Evolutionary conservation across 495 filamentous ascomycete genomes (phyloP), one percentile per base, ranked within the genome.

Genomic region (Neurospora terricola): DNA sequence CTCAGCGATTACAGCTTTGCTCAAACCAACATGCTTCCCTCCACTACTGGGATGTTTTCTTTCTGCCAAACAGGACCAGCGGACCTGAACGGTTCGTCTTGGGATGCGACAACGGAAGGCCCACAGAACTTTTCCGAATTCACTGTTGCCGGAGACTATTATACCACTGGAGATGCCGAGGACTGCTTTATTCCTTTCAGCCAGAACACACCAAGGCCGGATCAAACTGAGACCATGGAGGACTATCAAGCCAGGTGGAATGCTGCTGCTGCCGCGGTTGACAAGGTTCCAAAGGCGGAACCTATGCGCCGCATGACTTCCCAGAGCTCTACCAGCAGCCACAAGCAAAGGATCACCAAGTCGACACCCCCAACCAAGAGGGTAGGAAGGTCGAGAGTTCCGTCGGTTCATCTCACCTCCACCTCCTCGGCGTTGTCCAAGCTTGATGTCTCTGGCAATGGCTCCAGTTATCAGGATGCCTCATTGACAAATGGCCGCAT

Each of bases 21-120:
- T 48, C 84, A 83, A 75, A 78, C 81, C 78, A 83, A 81, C 72
- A 82, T 84, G 81, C 77, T 85, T 81, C 80, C 83, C 76, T 81
- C 83, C 79, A 81, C 75, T 83, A 77, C 82, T 74, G 84, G 81
- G 76, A 82, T 84, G 79, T 84, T 85, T 85, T 84, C 82, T 83
- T 86, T 83, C 79, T 85, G 82, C 83, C 85, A 87, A 71, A 85
- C 85, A 82, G 84, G 81, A 85, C 85, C 84, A 82, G 78, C 82
- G 77, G 84, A 85, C 82, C 83, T 84, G 27, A 75, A 76, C 72
- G 80, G 85, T 83, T 81, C 83, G 80, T 80, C 83, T 77, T 86
- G 85, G 85, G 85, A 85, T 71, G 72, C 85, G 78, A 80, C 84
- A 82, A 80, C 79, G 78, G 84, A 86, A 85, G 85, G 83, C 74